A percentile compares a stretch with the other conserved stretches of the same genome.
Evolutionary conservation across 2,329 filamentous ascomycete species (phyloP).

Genomic region (Sporothrix brasiliensis): DNA sequence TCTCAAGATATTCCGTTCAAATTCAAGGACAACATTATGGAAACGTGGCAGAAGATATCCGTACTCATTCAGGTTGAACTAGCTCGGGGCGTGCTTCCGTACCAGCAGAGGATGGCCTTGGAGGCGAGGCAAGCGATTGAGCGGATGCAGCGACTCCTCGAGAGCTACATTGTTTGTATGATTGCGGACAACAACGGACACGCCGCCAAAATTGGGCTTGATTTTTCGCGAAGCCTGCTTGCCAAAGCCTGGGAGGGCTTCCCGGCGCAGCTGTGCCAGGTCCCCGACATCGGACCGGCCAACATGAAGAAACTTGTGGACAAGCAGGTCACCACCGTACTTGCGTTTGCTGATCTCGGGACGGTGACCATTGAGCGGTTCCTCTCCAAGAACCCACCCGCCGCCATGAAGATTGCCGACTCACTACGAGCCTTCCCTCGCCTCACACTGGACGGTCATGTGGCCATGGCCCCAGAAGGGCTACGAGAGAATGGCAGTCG

Average conservation of each 20-base stretch:
- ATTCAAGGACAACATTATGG: conserved; percentile 67
- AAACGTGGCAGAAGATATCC: conserved; percentile 73
- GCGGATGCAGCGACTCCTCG: conserved; percentile 68
- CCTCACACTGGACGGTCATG: conserved; percentile 48
- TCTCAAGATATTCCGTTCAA: conserved; percentile 69
- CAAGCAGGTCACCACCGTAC: conserved; percentile 71
- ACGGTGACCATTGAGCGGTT: conserved; percentile 74
- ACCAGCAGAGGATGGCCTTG: conserved; percentile 52
- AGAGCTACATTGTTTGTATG: conserved; percentile 77
- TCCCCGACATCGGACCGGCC: conserved; percentile 75
- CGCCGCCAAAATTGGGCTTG: conserved; percentile 69
- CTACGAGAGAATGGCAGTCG: conserved; percentile 39
- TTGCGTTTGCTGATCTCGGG: conserved; percentile 68
- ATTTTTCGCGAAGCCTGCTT: conserved; percentile 74
- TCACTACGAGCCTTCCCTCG: conserved; percentile 70
- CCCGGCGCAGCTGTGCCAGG: conserved; percentile 77
- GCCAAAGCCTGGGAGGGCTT: conserved; percentile 81
- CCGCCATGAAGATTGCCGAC: conserved; percentile 70
- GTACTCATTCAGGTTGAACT: conserved; percentile 77
- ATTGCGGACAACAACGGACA: conserved; percentile 62
- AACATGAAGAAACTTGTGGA: conserved; percentile 73
- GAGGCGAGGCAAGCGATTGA: conserved; percentile 69
- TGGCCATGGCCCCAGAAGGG: neutral
- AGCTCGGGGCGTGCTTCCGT: conserved; percentile 61
- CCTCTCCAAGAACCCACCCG: conserved; percentile 79